A percentile compares a stretch with the other conserved stretches of the same genome.
Evolutionary conservation across 1,284 basidiomycete genomes (phyloP).

Genomic region (Athelia psychrophila): DNA sequence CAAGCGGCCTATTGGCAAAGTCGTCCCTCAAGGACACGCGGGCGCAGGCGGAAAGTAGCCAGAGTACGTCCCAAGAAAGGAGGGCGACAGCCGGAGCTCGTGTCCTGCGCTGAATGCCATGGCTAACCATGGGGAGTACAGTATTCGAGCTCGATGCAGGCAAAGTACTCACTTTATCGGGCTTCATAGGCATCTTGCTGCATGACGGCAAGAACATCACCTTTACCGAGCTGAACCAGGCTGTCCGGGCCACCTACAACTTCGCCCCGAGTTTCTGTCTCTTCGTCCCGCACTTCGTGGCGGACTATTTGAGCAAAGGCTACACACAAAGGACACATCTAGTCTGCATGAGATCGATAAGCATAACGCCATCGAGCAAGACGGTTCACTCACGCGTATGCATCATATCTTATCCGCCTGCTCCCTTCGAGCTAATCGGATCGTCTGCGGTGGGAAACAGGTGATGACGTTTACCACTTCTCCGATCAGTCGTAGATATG

Average conservation of each 20-base stretch:
- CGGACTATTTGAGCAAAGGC: constrained; percentile 44
- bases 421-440: too few species aligned
- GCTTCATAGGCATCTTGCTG: constrained; percentile 57
- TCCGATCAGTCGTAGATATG: constrained; percentile 52
- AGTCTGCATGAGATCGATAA: constrained; percentile 62
- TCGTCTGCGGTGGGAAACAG: constrained; percentile 37
- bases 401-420: neutral
- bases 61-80: constrained; percentile 50
- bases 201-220: constrained; percentile 64
- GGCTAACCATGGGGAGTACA: constrained; percentile 65
- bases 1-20: constrained; percentile 44
- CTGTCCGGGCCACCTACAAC: constrained; percentile 59
- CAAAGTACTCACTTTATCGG: neutral
- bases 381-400: constrained; percentile 68
- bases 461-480: constrained; percentile 50
- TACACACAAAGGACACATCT: constrained; percentile 57
- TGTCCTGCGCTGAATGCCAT: constrained; percentile 74
- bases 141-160: neutral
- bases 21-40: constrained; percentile 53
- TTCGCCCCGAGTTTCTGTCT: constrained; percentile 64
- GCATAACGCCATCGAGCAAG: constrained; percentile 80
- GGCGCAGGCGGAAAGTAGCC: constrained; percentile 73
- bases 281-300: constrained; percentile 52
- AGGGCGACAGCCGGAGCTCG: constrained; percentile 63
- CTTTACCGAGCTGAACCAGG: constrained; percentile 52